Conservation (phyloP, 768 basidiomycete species). For the Termitomyces eurrhizus region DNA sequence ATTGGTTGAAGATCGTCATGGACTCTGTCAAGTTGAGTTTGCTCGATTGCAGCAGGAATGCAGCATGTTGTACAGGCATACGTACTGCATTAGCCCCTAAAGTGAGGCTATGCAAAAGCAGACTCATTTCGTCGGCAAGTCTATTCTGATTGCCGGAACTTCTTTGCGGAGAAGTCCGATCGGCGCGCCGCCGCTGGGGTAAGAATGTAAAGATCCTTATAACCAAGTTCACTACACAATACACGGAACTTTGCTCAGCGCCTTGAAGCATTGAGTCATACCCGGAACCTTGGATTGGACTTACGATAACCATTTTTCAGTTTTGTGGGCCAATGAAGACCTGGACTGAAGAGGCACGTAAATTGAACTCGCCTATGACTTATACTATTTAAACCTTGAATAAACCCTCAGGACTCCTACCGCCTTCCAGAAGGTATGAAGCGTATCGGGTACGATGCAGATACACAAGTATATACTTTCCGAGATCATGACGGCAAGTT, state of each 20-base stretch:
- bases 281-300: neutral
- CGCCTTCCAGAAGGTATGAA: conserved; percentile 45
- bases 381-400: conserved; percentile 1
- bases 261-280: neutral
- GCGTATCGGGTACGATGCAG: conserved; percentile 51
- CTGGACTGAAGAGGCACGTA: conserved; percentile 33
- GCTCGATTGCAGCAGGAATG: conserved; percentile 1
- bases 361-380: neutral
- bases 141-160: neutral
- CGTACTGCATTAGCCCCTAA: neutral
- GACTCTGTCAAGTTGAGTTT: conserved; percentile 6
- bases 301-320: neutral
- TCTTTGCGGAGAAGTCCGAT: neutral
- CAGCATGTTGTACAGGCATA: conserved; percentile 3
- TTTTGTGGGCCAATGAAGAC: conserved; percentile 21
- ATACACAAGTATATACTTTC: conserved; percentile 48
- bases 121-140: neutral
- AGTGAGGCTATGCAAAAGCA: neutral
- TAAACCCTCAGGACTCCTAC: conserved; percentile 26
- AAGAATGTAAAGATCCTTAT: neutral
- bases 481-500: conserved; percentile 38
- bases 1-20: conserved; percentile 1
- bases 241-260: neutral
- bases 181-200: neutral
- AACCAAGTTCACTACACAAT: neutral